phyloP scores from a whole-genome alignment of 78 protist species.

The Emiliania huxleyi region DNA sequence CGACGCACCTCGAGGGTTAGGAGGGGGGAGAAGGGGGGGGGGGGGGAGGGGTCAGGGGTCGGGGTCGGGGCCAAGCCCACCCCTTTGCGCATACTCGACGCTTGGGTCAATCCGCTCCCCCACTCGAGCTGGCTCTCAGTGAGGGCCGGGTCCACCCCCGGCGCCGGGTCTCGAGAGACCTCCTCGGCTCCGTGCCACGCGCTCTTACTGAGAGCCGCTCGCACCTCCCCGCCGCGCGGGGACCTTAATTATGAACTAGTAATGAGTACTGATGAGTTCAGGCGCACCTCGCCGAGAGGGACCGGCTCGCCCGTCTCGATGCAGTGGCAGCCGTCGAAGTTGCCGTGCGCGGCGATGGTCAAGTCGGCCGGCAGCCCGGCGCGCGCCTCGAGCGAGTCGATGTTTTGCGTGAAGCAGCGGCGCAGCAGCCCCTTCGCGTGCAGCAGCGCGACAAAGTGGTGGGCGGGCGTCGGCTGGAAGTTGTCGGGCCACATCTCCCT shows the following conservation, averaged over 20 bases:
- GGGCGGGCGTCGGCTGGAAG: conserved; percentile 42
- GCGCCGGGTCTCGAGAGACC: no score
- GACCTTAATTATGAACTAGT: no score
- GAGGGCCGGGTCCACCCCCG: no score
- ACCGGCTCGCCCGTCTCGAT: not conserved
- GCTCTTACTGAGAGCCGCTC: no score
- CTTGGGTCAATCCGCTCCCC: no score
- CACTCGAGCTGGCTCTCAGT: no score
- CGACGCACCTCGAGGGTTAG: not conserved
- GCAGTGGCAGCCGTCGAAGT: conserved; percentile 37
- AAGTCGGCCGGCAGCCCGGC: conserved; percentile 19
- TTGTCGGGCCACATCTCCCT: conserved; percentile 1
- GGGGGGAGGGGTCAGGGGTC: not conserved
- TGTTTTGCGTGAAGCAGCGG: conserved; percentile 60
- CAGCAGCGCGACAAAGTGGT: conserved; percentile 41
- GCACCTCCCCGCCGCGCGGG: no score
- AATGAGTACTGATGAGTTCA: no score
- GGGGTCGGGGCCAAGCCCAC: not conserved
- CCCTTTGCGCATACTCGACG: not conserved
- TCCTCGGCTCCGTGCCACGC: no score
- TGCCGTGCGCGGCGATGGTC: conserved; percentile 50
- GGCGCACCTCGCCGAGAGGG: not conserved
- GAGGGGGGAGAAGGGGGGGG: no score
- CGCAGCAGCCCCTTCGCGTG: not conserved
- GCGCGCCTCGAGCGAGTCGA: conserved; percentile 49